phyloP scores from a whole-genome alignment of 345 rosid species.

The Camelina neglecta region DNA sequence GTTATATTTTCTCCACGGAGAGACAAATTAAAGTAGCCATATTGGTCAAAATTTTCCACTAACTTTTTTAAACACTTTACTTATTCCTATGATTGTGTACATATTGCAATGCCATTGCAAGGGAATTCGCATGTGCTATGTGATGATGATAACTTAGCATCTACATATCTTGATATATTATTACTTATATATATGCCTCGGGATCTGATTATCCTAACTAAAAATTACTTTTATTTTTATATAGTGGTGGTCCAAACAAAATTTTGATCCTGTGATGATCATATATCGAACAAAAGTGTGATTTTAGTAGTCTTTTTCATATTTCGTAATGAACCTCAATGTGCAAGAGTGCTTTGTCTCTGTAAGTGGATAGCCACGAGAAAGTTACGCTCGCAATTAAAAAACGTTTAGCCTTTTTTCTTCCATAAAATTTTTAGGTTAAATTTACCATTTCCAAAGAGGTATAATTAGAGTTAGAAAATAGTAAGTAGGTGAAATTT shows the following conservation, averaged over 20 bases:
- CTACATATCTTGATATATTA: constrained; percentile 20
- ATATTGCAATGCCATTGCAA: constrained; percentile 12
- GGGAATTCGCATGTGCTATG: constrained; percentile 25
- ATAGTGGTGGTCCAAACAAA: constrained; percentile 45
- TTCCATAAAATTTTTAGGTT: not conserved
- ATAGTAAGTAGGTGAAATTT: too few species aligned
- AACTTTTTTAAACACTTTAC: not conserved
- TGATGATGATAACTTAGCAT: constrained; percentile 44
- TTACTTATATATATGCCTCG: constrained; percentile 20
- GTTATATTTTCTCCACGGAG: too few species aligned
- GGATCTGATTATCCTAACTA: constrained; percentile 30
- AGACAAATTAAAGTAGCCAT: too few species aligned
- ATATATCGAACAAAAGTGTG: constrained; percentile 17
- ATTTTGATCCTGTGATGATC: constrained; percentile 24
- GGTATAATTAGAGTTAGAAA: too few species aligned
- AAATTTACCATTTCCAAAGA: too few species aligned
- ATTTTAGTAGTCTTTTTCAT: constrained; percentile 3
- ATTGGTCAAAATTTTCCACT: not conserved
- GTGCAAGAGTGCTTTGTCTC: constrained; percentile 32
- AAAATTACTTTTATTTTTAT: not conserved
- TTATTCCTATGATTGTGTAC: constrained; percentile 31
- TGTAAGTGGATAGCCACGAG: constrained; percentile 45
- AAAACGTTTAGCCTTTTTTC: not conserved
- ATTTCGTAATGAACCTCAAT: constrained; percentile 13
- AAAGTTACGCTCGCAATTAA: constrained; percentile 22